phyloP scores from a whole-genome alignment of 2,329 filamentous ascomycete genomes.

The Didymella pomorum region DNA sequence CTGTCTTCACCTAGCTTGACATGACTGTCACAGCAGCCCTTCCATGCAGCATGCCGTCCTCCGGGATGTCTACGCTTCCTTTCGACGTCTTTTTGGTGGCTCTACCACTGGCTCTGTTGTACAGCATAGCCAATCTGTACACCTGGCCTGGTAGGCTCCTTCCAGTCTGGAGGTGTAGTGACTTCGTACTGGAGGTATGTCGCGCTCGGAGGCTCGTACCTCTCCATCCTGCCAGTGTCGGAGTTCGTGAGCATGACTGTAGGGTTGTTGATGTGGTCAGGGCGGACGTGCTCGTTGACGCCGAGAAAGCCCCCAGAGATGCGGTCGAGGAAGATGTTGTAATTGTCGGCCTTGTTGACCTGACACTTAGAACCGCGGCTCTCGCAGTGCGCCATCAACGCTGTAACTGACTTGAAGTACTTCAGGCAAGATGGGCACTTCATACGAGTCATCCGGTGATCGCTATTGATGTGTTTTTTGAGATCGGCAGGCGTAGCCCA shows the following conservation, averaged over 20 bases:
- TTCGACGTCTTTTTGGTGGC: neutral
- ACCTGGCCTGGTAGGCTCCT: conserved; percentile 26
- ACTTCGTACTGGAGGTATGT: conserved; percentile 44
- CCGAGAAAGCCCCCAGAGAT: conserved; percentile 54
- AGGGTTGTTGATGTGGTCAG: conserved; percentile 42
- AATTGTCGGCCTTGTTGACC: conserved; percentile 49
- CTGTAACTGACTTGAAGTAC: conserved; percentile 49
- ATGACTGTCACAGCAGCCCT: neutral
- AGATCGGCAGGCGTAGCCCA: conserved; percentile 43
- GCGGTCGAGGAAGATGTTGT: conserved; percentile 48
- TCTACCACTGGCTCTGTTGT: conserved; percentile 1
- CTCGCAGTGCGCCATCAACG: conserved; percentile 54
- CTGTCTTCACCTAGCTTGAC: neutral
- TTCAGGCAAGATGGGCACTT: conserved; percentile 54
- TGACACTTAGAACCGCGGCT: conserved; percentile 39
- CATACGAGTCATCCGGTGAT: conserved; percentile 48
- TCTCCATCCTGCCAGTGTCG: conserved; percentile 33
- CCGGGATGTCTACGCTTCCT: neutral
- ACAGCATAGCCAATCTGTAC: conserved; percentile 5
- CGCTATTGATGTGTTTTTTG: conserved; percentile 46
- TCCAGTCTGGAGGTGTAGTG: conserved; percentile 44
- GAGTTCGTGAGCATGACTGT: conserved; percentile 28
- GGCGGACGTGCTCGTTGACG: conserved; percentile 41
- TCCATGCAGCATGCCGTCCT: neutral
- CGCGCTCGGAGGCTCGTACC: conserved; percentile 36